A percentile compares a stretch with the other conserved stretches of the same genome.
phyloP scores from a whole-genome alignment of 176 grass and related monocot species.

The Poa pratensis region DNA sequence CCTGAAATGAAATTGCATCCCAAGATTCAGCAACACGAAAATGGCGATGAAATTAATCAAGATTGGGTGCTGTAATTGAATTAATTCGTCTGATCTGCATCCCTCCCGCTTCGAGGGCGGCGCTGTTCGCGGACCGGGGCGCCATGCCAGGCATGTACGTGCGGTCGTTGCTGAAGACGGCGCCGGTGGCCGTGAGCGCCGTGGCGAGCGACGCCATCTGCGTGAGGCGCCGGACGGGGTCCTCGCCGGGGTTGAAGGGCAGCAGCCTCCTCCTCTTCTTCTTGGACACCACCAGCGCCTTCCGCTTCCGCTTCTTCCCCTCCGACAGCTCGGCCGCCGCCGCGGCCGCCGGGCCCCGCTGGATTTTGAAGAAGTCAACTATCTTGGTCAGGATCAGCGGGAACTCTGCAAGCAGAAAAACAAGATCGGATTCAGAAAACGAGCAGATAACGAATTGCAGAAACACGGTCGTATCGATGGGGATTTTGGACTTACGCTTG shows the following conservation, averaged over 20 bases:
- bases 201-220: conserved; percentile 94
- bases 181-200: conserved; percentile 74
- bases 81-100: conserved; percentile 57
- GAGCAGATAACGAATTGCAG: not conserved
- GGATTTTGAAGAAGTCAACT: conserved; percentile 97
- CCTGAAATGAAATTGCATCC: conserved; percentile 37
- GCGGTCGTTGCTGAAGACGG: conserved; percentile 84
- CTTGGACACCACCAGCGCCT: conserved; percentile 53
- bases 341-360: conserved; percentile 25
- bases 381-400: conserved; percentile 88
- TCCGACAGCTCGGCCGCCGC: not conserved
- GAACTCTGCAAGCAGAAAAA: conserved; percentile 49
- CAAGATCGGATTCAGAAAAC: not conserved
- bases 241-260: conserved; percentile 66
- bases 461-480: not conserved
- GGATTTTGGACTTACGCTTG: conserved; percentile 40
- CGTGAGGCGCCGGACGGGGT: conserved; percentile 59
- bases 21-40: not conserved
- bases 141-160: conserved; percentile 73
- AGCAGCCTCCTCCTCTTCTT: conserved; percentile 70
- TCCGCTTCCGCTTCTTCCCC: conserved; percentile 67
- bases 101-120: conserved; percentile 67
- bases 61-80: not conserved
- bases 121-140: conserved; percentile 61
- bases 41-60: not conserved